Conservation (phyloP, 306 rosid species). For the Malus asiatica region DNA sequence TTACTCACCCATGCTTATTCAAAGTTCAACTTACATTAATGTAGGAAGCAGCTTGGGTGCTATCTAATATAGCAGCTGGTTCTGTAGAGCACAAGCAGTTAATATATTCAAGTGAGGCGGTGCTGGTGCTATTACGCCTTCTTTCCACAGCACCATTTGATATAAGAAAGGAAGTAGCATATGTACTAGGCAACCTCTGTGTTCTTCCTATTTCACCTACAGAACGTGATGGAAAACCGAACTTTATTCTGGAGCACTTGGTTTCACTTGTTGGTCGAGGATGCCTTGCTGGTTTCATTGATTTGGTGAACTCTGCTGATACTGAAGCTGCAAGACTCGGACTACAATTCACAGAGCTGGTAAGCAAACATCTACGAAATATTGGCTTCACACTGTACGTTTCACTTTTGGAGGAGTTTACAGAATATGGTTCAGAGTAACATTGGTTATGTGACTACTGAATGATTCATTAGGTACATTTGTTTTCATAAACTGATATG, state of each 20-base stretch:
- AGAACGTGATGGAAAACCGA: constrained; percentile 57
- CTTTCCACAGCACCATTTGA: constrained; percentile 77
- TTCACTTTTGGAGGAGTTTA: not conserved
- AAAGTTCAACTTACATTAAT: constrained; percentile 6
- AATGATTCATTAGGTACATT: not conserved
- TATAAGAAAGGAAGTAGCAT: constrained; percentile 85
- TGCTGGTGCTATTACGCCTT: constrained; percentile 58
- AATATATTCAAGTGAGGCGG: constrained; percentile 60
- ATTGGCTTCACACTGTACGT: not conserved
- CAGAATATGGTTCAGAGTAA: not conserved
- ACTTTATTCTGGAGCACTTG: constrained; percentile 64
- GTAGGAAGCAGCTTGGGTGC: constrained; percentile 96
- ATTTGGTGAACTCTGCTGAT: constrained; percentile 79
- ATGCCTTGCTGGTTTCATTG: constrained; percentile 77
- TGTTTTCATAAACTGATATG: not conserved
- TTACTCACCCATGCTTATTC: constrained; percentile 7
- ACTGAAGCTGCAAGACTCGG: constrained; percentile 88
- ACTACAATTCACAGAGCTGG: constrained; percentile 87
- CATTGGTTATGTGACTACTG: not conserved
- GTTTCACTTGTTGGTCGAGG: constrained; percentile 69
- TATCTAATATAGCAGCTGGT: constrained; percentile 86
- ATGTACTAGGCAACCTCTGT: constrained; percentile 87
- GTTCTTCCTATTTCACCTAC: constrained; percentile 57
- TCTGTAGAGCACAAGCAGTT: constrained; percentile 75
- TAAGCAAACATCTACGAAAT: constrained; percentile 24